Percentiles rank a stretch among this genome's conserved stretches.
Evolutionary conservation across 139 green algal species (phyloP).

Genomic region (Chlamydomonas schloesseri): DNA sequence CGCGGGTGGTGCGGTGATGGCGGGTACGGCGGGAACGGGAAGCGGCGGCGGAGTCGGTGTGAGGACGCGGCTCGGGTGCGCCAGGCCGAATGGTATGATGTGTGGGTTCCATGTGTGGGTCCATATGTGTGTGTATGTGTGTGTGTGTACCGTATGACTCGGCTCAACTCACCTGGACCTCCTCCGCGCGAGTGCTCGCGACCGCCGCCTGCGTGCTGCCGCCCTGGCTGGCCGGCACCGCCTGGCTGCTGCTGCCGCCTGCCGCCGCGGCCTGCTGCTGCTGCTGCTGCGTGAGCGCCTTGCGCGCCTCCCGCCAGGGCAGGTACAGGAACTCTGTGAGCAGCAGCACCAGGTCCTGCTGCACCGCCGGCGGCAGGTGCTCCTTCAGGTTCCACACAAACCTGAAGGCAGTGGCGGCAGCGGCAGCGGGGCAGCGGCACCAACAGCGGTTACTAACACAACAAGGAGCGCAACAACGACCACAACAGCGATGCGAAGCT

Average conservation of each 20-base stretch:
- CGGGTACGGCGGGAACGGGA: no score
- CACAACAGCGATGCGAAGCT: no score
- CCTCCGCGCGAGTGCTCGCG: constrained; percentile 54
- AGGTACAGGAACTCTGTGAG: constrained; percentile 91
- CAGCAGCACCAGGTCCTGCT: constrained; percentile 73
- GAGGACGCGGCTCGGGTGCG: no score
- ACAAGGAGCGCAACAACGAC: no score
- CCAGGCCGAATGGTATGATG: no score
- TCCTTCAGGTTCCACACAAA: constrained; percentile 75
- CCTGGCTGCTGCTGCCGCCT: constrained; percentile 15
- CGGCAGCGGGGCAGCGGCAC: no score
- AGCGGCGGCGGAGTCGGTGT: no score
- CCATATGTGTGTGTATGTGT: no score
- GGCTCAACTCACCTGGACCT: constrained; percentile 70
- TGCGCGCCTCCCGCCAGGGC: constrained; percentile 80
- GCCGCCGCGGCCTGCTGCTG: neutral
- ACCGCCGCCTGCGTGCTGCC: constrained; percentile 63
- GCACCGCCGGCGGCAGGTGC: constrained; percentile 79
- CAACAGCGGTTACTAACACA: no score
- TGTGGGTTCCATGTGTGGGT: no score
- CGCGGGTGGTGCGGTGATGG: no score
- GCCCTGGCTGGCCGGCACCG: constrained; percentile 39
- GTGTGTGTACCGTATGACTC: no score
- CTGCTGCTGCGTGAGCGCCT: neutral
- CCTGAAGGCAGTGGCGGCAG: constrained; percentile 9